Conservation (phyloP, 305 asterid genomes). For the Fraxinus sp. region DNA sequence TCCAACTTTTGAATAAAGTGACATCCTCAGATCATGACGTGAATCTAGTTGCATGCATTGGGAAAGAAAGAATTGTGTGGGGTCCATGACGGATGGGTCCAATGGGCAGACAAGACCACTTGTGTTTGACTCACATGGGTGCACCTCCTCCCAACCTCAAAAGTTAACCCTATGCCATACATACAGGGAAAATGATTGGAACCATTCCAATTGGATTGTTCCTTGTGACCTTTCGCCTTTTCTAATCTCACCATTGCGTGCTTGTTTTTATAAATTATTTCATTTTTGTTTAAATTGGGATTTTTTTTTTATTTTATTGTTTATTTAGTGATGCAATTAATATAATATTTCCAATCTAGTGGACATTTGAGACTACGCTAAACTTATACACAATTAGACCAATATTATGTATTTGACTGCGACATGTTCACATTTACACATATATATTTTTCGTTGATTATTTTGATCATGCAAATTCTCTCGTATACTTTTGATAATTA, state of each 20-base stretch:
- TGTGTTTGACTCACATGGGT: conserved; percentile 19
- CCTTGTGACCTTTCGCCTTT: conserved; percentile 2
- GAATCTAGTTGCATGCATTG: neutral
- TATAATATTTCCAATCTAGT: neutral
- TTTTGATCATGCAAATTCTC: neutral
- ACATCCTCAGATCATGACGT: neutral
- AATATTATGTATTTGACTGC: neutral
- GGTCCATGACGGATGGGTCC: conserved; percentile 5
- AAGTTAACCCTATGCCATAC: neutral
- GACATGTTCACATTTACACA: neutral
- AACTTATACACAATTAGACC: neutral
- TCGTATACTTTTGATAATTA: neutral
- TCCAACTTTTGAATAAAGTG: neutral
- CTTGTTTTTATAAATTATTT: neutral
- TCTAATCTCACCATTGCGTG: neutral
- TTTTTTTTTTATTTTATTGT: neutral
- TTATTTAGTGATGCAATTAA: neutral
- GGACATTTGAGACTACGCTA: neutral
- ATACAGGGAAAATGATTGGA: conserved; percentile 15
- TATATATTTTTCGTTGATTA: neutral
- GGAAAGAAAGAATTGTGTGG: neutral
- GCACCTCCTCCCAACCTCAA: neutral
- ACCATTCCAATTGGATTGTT: conserved; percentile 20
- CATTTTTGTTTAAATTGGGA: neutral
- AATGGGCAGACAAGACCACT: conserved; percentile 23